Percentiles rank a stretch among this genome's conserved stretches.
Conservation (phyloP, 331 rosid species). For the Acacia pycnantha region DNA sequence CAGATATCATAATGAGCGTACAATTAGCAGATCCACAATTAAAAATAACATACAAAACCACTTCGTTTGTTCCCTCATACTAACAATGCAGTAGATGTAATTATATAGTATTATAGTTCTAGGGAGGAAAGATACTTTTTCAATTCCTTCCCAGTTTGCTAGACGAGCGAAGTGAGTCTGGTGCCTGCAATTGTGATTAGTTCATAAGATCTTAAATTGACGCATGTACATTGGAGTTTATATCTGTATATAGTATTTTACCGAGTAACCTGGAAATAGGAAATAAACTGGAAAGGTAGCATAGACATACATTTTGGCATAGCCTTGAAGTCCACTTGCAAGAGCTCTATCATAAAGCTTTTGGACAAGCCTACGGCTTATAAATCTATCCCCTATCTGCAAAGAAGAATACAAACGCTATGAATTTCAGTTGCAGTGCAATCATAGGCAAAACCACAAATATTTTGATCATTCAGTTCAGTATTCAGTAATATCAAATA, state of each 20-base stretch:
- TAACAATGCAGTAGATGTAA: neutral
- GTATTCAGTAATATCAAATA: constrained; percentile 12
- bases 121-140: constrained; percentile 50
- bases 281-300: constrained; percentile 29
- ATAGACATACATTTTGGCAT: constrained; percentile 78
- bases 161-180: constrained; percentile 81
- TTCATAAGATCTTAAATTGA: neutral
- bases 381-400: constrained; percentile 95
- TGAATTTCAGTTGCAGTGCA: constrained; percentile 16
- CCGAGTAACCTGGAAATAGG: neutral
- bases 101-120: neutral
- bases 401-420: constrained; percentile 24
- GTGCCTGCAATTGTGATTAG: constrained; percentile 64
- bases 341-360: constrained; percentile 88
- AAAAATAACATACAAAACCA: neutral
- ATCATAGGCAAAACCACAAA: constrained; percentile 19
- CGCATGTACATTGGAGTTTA: neutral
- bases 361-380: constrained; percentile 77
- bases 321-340: constrained; percentile 80
- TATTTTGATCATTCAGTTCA: neutral
- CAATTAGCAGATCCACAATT: neutral
- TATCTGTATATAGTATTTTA: constrained; percentile 1
- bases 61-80: neutral
- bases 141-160: constrained; percentile 94
- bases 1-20: constrained; percentile 24